Percentiles rank a stretch among this genome's conserved stretches.
Evolutionary conservation across 2,329 filamentous ascomycete genomes (phyloP).

Genomic region (Colletotrichum viniferum): DNA sequence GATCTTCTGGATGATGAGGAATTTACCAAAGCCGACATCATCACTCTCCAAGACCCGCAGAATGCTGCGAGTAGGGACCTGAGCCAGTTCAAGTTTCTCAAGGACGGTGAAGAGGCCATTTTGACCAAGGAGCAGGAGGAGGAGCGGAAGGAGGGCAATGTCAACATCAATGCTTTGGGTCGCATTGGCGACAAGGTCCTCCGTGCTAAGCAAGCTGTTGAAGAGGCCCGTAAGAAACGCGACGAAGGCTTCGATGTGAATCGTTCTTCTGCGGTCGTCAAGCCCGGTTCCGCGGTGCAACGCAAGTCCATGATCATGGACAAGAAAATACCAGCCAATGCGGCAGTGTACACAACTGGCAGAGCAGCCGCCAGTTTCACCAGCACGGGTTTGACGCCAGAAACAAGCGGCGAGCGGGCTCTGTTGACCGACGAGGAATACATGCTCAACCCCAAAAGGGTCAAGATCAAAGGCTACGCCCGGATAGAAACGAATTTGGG

Average conservation of each 20-base stretch:
- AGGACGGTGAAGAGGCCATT: slow-evolving; percentile 76
- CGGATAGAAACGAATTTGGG: slow-evolving; percentile 87
- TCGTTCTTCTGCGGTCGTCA: slow-evolving; percentile 48
- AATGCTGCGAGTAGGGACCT: slow-evolving; percentile 84
- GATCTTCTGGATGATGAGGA: slow-evolving; percentile 88
- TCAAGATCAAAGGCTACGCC: slow-evolving; percentile 91
- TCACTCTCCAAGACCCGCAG: slow-evolving; percentile 94
- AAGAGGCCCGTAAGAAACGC: slow-evolving; percentile 80
- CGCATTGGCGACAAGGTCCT: slow-evolving; percentile 82
- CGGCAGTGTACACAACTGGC: slow-evolving; percentile 88
- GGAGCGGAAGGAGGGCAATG: slow-evolving; percentile 67
- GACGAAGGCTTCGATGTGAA: slow-evolving; percentile 64
- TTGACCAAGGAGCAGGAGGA: slow-evolving; percentile 73
- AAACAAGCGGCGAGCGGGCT: slow-evolving; percentile 86
- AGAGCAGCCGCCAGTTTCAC: slow-evolving; percentile 93
- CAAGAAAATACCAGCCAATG: slow-evolving; percentile 75
- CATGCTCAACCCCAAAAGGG: slow-evolving; percentile 87
- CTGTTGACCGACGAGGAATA: slow-evolving; percentile 93
- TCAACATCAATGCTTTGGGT: slow-evolving; percentile 83
- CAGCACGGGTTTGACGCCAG: slow-evolving; percentile 89
- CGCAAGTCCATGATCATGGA: slow-evolving; percentile 55
- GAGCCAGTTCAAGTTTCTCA: slow-evolving; percentile 85
- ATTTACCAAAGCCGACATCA: slow-evolving; percentile 89
- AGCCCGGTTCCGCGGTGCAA: slow-evolving; percentile 32
- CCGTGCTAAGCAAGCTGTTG: slow-evolving; percentile 92